Conservation (phyloP, 495 filamentous ascomycete genomes). For the Rusavskia elegans region DNA sequence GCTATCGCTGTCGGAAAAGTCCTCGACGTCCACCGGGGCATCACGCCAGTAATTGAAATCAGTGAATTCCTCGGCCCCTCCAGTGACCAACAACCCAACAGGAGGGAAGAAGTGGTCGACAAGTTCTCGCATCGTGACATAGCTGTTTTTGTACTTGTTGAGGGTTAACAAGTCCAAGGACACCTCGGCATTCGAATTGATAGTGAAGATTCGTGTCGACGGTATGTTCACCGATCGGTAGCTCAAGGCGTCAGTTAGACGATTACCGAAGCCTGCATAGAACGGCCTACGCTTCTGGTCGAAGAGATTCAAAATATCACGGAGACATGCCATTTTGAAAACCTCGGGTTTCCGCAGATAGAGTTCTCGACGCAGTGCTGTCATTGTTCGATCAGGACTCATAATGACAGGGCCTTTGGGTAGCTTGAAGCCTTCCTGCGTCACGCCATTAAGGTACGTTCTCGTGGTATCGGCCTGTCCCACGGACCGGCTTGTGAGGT, state of each 20-base stretch:
- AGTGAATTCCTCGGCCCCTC: slow-evolving; percentile 71
- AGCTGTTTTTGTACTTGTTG: slow-evolving; percentile 92
- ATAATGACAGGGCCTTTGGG: slow-evolving; percentile 88
- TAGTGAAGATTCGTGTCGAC: slow-evolving; percentile 87
- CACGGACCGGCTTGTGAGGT: slow-evolving; percentile 85
- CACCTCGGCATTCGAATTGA: slow-evolving; percentile 96
- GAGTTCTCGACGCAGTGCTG: slow-evolving; percentile 83
- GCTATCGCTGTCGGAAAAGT: slow-evolving; percentile 61
- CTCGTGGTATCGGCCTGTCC: slow-evolving; percentile 87
- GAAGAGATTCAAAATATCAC: slow-evolving; percentile 84
- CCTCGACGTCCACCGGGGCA: slow-evolving; percentile 52
- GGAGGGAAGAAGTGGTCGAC: slow-evolving; percentile 96
- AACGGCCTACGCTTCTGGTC: slow-evolving; percentile 68
- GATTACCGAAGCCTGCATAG: slow-evolving; percentile 94
- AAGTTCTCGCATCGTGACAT: slow-evolving; percentile 89
- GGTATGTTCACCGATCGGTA: slow-evolving; percentile 95
- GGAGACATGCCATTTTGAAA: slow-evolving; percentile 97
- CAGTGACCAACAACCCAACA: slow-evolving; percentile 54
- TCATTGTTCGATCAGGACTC: slow-evolving; percentile 88
- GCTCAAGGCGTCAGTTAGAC: slow-evolving; percentile 87
- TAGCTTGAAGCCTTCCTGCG: slow-evolving; percentile 71
- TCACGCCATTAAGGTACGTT: slow-evolving; percentile 77
- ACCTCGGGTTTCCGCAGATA: slow-evolving; percentile 95
- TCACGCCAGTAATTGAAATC: slow-evolving; percentile 86
- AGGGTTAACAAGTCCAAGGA: slow-evolving; percentile 79